These are phyloP conservation scores for Leptographium wingfieldii DNA, from an alignment of 2,329 filamentous ascomycete species.

Conservation along the genomic window DNA sequence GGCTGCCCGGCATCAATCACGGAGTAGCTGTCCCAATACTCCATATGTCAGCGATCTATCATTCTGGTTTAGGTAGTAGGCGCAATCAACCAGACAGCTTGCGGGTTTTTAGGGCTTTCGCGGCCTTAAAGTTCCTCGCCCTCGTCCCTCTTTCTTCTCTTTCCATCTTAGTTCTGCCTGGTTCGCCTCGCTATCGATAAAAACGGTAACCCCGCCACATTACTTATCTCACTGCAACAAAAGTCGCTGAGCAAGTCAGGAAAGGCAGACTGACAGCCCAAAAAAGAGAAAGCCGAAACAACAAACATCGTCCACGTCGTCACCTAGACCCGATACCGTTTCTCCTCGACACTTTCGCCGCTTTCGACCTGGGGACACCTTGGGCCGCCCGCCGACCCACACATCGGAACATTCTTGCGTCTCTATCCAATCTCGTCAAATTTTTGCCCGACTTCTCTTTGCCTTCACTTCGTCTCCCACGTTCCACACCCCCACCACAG, in stretches of 20 bases:
- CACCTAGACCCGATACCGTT: neutral
- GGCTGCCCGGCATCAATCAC: neutral
- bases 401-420: neutral
- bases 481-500: neutral
- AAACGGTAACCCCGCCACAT: neutral
- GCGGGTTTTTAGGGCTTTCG: neutral
- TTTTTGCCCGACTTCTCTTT: neutral
- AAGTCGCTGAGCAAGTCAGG: neutral
- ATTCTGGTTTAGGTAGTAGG: neutral
- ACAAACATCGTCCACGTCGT: neutral
- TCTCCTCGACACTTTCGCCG: neutral
- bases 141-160: neutral
- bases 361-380: neutral
- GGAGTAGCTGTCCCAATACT: neutral
- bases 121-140: neutral
- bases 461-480: neutral
- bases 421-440: neutral
- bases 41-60: neutral
- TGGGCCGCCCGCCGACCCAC: neutral
- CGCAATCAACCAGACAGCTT: neutral
- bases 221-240: neutral
- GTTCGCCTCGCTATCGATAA: constrained; percentile 1
- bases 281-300: neutral
- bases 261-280: neutral
- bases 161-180: neutral